These are phyloP conservation scores for Quercus variabilis DNA, from an alignment of 306 rosid genomes.

Conservation along the genomic window DNA sequence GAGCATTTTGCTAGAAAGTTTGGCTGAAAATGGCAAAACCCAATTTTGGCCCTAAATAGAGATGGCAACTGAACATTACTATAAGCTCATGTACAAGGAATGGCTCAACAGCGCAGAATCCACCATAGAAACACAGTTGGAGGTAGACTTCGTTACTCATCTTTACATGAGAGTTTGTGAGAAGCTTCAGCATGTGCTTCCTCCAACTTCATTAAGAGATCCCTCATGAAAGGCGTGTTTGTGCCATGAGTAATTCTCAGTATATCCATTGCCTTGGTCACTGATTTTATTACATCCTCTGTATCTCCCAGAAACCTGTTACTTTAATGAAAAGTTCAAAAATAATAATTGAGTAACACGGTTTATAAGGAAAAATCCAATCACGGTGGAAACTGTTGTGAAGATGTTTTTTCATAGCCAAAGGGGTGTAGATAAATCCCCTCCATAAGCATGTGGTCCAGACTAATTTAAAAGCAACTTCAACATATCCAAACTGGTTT, in stretches of 20 bases:
- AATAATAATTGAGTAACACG: neutral
- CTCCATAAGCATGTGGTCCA: neutral
- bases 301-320: conserved; percentile 71
- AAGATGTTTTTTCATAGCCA: neutral
- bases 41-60: too few species aligned
- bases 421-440: neutral
- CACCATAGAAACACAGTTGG: neutral
- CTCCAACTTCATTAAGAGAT: conserved; percentile 64
- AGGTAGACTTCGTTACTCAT: conserved; percentile 19
- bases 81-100: neutral
- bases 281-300: conserved; percentile 54
- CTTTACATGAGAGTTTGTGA: conserved; percentile 40
- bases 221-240: conserved; percentile 63
- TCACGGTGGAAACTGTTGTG: neutral
- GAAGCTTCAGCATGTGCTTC: conserved; percentile 92
- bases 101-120: neutral
- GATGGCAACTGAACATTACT: neutral
- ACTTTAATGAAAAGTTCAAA: neutral
- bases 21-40: too few species aligned
- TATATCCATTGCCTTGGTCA: conserved; percentile 65
- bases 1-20: too few species aligned
- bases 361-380: neutral
- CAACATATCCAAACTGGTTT: neutral
- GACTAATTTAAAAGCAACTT: neutral
- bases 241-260: conserved; percentile 85